Evolutionary conservation across 495 filamentous ascomycete species (phyloP).

Genomic region (Hypoxylon fuscum): DNA sequence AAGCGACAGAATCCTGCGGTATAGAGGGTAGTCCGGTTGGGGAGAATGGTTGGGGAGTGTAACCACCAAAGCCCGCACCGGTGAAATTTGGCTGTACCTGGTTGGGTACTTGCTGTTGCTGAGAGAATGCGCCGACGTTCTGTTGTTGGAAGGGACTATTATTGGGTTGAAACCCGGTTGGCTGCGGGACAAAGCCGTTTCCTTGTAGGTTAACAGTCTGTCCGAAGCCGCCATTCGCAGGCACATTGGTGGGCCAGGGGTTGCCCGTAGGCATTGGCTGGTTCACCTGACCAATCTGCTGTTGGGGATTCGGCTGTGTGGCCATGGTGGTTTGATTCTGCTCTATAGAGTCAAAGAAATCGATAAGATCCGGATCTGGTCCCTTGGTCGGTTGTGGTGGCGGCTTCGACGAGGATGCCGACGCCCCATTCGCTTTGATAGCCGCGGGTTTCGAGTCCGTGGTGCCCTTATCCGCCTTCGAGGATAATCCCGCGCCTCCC

Average conservation of each 20-base stretch:
- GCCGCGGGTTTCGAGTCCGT: constrained; percentile 50
- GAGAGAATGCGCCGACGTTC: constrained; percentile 59
- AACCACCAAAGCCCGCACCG: constrained; percentile 88
- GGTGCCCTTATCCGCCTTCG: constrained; percentile 49
- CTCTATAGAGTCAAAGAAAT: constrained; percentile 98
- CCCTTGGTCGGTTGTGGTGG: constrained; percentile 59
- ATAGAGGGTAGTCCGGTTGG: constrained; percentile 64
- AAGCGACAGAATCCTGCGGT: constrained; percentile 70
- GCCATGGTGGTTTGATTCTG: constrained; percentile 83
- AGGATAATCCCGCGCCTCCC: constrained; percentile 48
- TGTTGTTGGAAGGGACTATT: constrained; percentile 58
- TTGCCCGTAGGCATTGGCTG: constrained; percentile 52
- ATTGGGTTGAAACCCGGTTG: constrained; percentile 59
- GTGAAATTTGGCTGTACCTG: constrained; percentile 65
- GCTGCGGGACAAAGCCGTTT: constrained; percentile 59
- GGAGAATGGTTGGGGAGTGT: constrained; percentile 72
- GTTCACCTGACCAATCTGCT: constrained; percentile 35
- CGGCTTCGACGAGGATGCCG: constrained; percentile 23
- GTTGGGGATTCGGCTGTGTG: constrained; percentile 44
- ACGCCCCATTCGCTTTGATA: constrained; percentile 43
- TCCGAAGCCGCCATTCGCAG: constrained; percentile 46
- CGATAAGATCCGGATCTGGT: constrained; percentile 86
- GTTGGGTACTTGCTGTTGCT: constrained; percentile 60
- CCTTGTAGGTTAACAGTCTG: constrained; percentile 55
- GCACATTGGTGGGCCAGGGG: constrained; percentile 52